phyloP scores from a whole-genome alignment of 768 basidiomycete species.

The Leucocoprinus sp. region DNA sequence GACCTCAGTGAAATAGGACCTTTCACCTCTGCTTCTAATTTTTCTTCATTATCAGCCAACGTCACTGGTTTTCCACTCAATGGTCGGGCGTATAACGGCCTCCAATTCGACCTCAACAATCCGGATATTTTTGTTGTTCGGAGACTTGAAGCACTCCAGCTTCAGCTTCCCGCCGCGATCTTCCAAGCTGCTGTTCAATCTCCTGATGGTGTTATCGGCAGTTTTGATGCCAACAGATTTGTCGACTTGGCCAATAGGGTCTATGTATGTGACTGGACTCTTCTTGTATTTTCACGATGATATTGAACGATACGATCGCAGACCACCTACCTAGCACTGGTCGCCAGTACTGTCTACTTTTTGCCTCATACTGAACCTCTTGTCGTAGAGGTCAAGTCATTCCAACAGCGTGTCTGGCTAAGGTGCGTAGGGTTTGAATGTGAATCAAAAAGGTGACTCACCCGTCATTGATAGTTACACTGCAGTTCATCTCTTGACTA shows the following conservation, averaged over 20 bases:
- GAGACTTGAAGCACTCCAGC: slow-evolving; percentile 33
- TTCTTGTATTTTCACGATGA: background rate
- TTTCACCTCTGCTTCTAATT: slow-evolving; percentile 29
- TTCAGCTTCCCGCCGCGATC: slow-evolving; percentile 45
- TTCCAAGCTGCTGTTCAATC: slow-evolving; percentile 36
- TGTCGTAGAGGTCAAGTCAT: slow-evolving; percentile 32
- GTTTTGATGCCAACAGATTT: slow-evolving; percentile 31
- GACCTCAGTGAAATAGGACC: slow-evolving; percentile 32
- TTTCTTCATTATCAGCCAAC: slow-evolving; percentile 33
- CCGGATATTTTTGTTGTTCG: slow-evolving; percentile 32
- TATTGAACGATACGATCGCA: slow-evolving; percentile 14
- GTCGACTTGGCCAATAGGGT: slow-evolving; percentile 30
- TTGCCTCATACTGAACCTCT: slow-evolving; percentile 27
- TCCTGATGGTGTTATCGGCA: slow-evolving; percentile 27
- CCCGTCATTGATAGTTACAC: slow-evolving; percentile 16
- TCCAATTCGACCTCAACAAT: slow-evolving; percentile 37
- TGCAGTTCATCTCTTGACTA: slow-evolving; percentile 35
- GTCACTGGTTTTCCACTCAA: slow-evolving; percentile 36
- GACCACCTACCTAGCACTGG: slow-evolving; percentile 39
- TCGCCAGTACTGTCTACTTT: slow-evolving; percentile 47
- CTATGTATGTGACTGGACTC: slow-evolving; percentile 34
- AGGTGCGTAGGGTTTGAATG: slow-evolving; percentile 27
- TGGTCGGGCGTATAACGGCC: slow-evolving; percentile 45
- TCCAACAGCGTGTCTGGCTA: slow-evolving; percentile 39
- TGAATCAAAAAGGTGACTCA: background rate